These are phyloP conservation scores for Aspergillus ellipticus DNA, from an alignment of 495 filamentous ascomycete genomes.

Conservation along the genomic window DNA sequence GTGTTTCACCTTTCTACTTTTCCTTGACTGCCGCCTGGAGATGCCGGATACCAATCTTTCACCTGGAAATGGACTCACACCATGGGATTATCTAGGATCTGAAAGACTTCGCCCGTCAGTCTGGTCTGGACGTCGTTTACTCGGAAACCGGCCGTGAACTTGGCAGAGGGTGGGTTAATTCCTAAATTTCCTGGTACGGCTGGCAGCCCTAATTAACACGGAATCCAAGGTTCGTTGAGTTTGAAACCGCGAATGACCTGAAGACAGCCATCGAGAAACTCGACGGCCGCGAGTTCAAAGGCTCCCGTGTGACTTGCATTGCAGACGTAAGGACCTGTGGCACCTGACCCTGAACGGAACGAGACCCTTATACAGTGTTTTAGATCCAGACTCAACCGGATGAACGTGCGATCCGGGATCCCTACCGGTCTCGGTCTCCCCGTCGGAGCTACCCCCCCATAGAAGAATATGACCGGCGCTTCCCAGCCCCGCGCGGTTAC, in stretches of 20 bases:
- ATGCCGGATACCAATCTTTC: slow-evolving; percentile 27
- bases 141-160: slow-evolving; percentile 93
- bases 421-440: slow-evolving; percentile 72
- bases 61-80: slow-evolving; percentile 43
- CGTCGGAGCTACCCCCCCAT: slow-evolving; percentile 63
- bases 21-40: slow-evolving; percentile 16
- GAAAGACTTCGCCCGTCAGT: slow-evolving; percentile 98
- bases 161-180: slow-evolving; percentile 77
- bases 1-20: background rate
- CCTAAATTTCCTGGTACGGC: slow-evolving; percentile 6
- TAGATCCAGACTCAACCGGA: slow-evolving; percentile 56
- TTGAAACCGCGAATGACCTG: slow-evolving; percentile 86
- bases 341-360: slow-evolving; percentile 14
- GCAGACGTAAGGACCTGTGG: slow-evolving; percentile 66
- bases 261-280: slow-evolving; percentile 90
- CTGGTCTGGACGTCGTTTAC: slow-evolving; percentile 95
- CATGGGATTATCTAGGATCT: slow-evolving; percentile 68
- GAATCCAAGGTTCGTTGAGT: slow-evolving; percentile 83
- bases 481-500: slow-evolving; percentile 71
- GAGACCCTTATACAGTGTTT: slow-evolving; percentile 28
- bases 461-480: slow-evolving; percentile 75
- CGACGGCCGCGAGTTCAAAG: slow-evolving; percentile 88
- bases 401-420: slow-evolving; percentile 64
- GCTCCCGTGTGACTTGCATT: slow-evolving; percentile 72
- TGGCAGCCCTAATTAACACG: slow-evolving; percentile 26